Base-by-base conservation (phyloP, 805 yeast species). In the Wickerhamomyces silvicola region DNA sequence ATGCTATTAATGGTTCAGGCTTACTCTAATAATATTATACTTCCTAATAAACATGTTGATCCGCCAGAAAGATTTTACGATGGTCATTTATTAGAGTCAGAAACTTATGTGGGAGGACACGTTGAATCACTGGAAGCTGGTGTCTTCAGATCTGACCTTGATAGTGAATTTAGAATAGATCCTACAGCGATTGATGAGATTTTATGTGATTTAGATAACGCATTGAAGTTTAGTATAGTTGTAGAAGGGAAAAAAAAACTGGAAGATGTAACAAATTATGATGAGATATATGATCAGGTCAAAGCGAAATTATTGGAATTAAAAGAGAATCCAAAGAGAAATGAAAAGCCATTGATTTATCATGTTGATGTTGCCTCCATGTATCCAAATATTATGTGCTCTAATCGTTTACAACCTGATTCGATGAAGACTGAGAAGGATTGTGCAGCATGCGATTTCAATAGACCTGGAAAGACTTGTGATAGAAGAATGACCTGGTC, bases 281-380 rank as follows among this genome's bases (percentile, higher is more conserved):
- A 86, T 9, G 94, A 83, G 44, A 70, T 92, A 13, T 70, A 75
- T 48, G 57, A 72, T 6, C 61, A 71, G 23, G 78, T 94, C 36
- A 68, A 66, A 25, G 43, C 50, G 0, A 64, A 67, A 43, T 62
- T 92, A 10, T 37, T 68, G n/a, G 82, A 68, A 3, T 58, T 92
- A 31, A 77, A 73, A 39, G 54, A 64, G 2, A 68, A 68, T 23
- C 88, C 90, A 1, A 66, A 66, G 22, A 66, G 97, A 44, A 54
- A 56, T 10, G 97, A 92, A 48, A 63, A 64, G 9, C 99, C 99
- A 0, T 64, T 84, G 28, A 92, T 92, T 41, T 92, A 94, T 49
- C 99, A 92, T 52, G 95, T 94, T 22, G 99, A 92, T 64, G 99
- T 92, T 31, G 97, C 99, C 1, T 92, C 98, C 1, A 92, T 92